Base-by-base conservation (phyloP, 2,329 filamentous ascomycete genomes). In the Phialophora tarda region DNA sequence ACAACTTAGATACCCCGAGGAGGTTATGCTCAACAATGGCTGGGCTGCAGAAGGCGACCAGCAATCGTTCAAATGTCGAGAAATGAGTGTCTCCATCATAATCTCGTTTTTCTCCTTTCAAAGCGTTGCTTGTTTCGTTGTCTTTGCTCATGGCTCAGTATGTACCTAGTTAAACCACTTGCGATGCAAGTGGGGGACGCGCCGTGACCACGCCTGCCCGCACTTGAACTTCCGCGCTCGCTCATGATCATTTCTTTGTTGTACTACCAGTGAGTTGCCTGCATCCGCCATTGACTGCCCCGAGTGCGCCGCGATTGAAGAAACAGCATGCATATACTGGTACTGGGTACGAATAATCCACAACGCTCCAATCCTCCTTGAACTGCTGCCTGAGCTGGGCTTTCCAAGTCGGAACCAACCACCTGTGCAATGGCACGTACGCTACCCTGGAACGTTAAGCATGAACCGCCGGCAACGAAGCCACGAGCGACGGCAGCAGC, bases 351-450 rank as follows among this genome's bases (percentile, higher is more conserved):
- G 44, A 34, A 57, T 26, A 28, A 54, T 55, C 51, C 66, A 48
- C 64, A 58, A 34, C 61, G 56, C 41, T 63, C 63, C 34, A 60
- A 70, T 53, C 63, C 63, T 14, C 68, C 64, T 57, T 68, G 66
- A 68, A 55, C 41, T 54, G 10, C 32, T 12, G 21, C 21, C 12
- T 44, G 8, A 17, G n/a, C 14, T 17, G n/a, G 41, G 26, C 28
- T 34, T 50, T 12, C 41, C 14, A 28, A 21, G 44, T 51, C 55
- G 12, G 10, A 32, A 5, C 8, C 26, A 1, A 32, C 41, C 6
- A 50, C n/a, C 41, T 30, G 24, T 38, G 17, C 17, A 26, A 73
- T 73, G 71, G 68, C 69, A 26, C 71, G 71, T 58, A 71, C 60
- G 23, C 51, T 73, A 24, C 71, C 71, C 3, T 73, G 71, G 71